Conservation (phyloP, 306 rosid species). For the Inga leiocalycina region DNA sequence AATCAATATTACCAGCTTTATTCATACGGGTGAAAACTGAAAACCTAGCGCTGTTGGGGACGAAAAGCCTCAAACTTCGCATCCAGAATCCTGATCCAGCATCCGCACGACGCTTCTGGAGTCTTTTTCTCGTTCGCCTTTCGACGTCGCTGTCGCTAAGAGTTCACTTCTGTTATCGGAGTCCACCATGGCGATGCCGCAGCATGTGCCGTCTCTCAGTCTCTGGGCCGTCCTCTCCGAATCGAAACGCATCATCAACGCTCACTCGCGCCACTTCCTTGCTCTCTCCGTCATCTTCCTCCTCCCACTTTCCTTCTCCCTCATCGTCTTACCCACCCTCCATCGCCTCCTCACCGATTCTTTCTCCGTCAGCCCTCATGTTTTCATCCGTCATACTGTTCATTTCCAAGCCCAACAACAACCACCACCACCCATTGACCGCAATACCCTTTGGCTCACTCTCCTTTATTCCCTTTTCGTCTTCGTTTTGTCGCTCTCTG, state of each 20-base stretch:
- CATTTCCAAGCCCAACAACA: neutral
- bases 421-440: neutral
- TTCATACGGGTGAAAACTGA: neutral
- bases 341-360: conserved; percentile 38
- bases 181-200: neutral
- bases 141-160: neutral
- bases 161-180: neutral
- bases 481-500: conserved; percentile 40
- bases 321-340: conserved; percentile 45
- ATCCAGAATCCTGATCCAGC: neutral
- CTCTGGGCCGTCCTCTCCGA: conserved; percentile 37
- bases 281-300: conserved; percentile 65
- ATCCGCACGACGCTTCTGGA: neutral
- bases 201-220: neutral
- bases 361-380: conserved; percentile 8
- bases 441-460: neutral
- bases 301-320: conserved; percentile 56
- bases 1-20: too few relatives aligned
- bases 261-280: conserved; percentile 59
- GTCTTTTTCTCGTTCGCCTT: neutral
- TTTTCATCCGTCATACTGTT: neutral
- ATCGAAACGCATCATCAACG: conserved; percentile 50
- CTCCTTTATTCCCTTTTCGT: conserved; percentile 33
- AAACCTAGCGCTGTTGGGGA: neutral
- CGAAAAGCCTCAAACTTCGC: neutral